Evolutionary conservation across 345 rosid species (phyloP).

Genomic region (Hirschfeldia incana): DNA sequence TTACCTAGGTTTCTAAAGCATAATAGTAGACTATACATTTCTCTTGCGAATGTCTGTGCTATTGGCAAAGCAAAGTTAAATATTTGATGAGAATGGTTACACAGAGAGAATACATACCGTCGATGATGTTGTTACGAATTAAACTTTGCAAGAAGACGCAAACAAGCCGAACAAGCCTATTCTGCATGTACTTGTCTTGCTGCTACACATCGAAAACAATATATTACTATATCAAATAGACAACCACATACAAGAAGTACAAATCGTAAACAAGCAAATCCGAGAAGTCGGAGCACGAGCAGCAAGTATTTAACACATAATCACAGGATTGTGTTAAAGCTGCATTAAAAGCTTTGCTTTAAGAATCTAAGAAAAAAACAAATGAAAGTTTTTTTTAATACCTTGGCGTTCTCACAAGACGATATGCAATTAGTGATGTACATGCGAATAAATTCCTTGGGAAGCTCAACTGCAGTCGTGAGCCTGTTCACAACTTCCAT

Average conservation of each 20-base stretch:
- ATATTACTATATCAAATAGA: slow-evolving; percentile 2
- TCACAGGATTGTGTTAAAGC: not conserved
- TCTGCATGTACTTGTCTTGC: slow-evolving; percentile 99
- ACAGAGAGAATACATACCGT: slow-evolving; percentile 46
- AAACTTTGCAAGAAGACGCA: slow-evolving; percentile 96
- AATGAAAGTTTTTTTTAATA: slow-evolving; percentile 38
- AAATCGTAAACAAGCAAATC: slow-evolving; percentile 8
- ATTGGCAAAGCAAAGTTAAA: slow-evolving; percentile 9
- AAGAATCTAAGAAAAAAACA: not conserved
- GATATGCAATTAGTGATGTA: slow-evolving; percentile 96
- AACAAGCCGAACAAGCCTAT: slow-evolving; percentile 96
- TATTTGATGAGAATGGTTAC: not conserved
- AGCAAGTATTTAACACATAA: not conserved
- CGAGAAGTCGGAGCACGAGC: not conserved
- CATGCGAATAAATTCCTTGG: slow-evolving; percentile 83
- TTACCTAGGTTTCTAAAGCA: too few species aligned
- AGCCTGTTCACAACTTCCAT: slow-evolving; percentile 99
- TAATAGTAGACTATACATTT: not conserved
- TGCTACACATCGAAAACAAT: slow-evolving; percentile 36
- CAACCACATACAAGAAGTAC: not conserved
- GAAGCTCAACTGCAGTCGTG: slow-evolving; percentile 89
- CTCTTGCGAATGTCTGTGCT: not conserved
- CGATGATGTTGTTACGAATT: slow-evolving; percentile 85
- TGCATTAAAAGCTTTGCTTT: slow-evolving; percentile 11
- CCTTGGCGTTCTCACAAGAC: slow-evolving; percentile 92